These are phyloP conservation scores for Phaeosphaeriaceae sp. DNA, from an alignment of 2,329 filamentous ascomycete genomes.

Conservation along the genomic window DNA sequence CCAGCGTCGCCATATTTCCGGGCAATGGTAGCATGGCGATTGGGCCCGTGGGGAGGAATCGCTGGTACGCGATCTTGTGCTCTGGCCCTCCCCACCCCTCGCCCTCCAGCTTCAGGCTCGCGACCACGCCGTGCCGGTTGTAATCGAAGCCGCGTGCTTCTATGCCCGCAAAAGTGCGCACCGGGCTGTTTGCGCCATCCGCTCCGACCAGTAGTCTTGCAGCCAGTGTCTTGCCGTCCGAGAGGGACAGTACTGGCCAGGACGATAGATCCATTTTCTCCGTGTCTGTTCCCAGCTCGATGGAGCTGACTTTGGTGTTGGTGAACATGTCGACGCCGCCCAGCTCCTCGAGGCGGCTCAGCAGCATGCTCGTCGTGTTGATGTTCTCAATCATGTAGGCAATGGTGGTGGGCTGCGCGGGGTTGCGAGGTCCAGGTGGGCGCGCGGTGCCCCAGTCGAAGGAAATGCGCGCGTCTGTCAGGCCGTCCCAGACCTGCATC, in stretches of 20 bases:
- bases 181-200: slow-evolving; percentile 93
- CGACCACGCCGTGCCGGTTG: slow-evolving; percentile 85
- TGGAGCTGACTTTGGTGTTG: slow-evolving; percentile 78
- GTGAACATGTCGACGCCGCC: slow-evolving; percentile 74
- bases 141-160: slow-evolving; percentile 93
- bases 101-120: slow-evolving; percentile 77
- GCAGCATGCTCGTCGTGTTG: slow-evolving; percentile 81
- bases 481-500: slow-evolving; percentile 99
- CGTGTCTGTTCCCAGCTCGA: slow-evolving; percentile 72
- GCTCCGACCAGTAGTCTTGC: slow-evolving; percentile 89
- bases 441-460: slow-evolving; percentile 74
- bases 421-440: slow-evolving; percentile 51
- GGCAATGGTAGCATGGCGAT: slow-evolving; percentile 91
- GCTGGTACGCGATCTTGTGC: slow-evolving; percentile 84
- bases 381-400: slow-evolving; percentile 97
- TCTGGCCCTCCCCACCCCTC: slow-evolving; percentile 47
- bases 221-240: slow-evolving; percentile 70
- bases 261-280: slow-evolving; percentile 77
- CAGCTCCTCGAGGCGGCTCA: slow-evolving; percentile 74
- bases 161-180: slow-evolving; percentile 88
- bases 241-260: slow-evolving; percentile 85
- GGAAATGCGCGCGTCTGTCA: slow-evolving; percentile 84
- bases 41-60: slow-evolving; percentile 91
- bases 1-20: slow-evolving; percentile 80
- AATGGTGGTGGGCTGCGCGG: slow-evolving; percentile 64